phyloP scores from a whole-genome alignment of 129 eudicot genomes.

The Arctium lappa region DNA sequence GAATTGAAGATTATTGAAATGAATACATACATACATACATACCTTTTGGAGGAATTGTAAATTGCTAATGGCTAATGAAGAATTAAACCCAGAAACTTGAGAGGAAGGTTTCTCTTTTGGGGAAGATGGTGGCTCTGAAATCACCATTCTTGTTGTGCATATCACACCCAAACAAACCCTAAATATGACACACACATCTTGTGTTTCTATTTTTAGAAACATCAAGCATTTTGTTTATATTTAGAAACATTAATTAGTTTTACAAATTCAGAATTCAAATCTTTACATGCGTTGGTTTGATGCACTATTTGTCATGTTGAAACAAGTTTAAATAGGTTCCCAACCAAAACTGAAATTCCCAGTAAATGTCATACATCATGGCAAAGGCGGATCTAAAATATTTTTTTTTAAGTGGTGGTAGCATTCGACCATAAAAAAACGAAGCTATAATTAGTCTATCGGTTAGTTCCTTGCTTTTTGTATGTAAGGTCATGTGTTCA shows the following conservation, averaged over 20 bases:
- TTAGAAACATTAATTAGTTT: not conserved
- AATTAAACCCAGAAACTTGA: constrained; percentile 7
- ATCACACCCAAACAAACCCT: constrained; percentile 1
- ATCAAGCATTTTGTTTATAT: not conserved
- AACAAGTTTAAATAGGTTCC: not conserved
- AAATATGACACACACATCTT: not conserved
- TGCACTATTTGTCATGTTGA: not conserved
- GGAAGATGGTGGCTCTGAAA: constrained; percentile 8
- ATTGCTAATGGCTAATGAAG: not conserved
- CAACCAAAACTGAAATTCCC: not conserved
- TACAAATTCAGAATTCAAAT: too few relatives aligned
- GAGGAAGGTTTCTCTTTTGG: not conserved
- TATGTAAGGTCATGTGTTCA: too few relatives aligned
- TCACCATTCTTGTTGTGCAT: constrained; percentile 3
- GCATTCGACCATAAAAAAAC: too few relatives aligned
- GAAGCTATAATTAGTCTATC: too few relatives aligned
- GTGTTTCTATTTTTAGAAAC: constrained; percentile 15
- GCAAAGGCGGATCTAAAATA: too few relatives aligned
- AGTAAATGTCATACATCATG: too few relatives aligned
- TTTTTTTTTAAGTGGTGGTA: too few relatives aligned
- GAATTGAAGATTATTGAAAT: not conserved
- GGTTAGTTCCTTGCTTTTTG: too few relatives aligned
- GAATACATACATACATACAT: not conserved
- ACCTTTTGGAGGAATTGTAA: constrained; percentile 17
- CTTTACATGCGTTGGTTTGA: not conserved